These are phyloP conservation scores for Talaromyces trachyspermus DNA, from an alignment of 495 filamentous ascomycete species.

Conservation along the genomic window DNA sequence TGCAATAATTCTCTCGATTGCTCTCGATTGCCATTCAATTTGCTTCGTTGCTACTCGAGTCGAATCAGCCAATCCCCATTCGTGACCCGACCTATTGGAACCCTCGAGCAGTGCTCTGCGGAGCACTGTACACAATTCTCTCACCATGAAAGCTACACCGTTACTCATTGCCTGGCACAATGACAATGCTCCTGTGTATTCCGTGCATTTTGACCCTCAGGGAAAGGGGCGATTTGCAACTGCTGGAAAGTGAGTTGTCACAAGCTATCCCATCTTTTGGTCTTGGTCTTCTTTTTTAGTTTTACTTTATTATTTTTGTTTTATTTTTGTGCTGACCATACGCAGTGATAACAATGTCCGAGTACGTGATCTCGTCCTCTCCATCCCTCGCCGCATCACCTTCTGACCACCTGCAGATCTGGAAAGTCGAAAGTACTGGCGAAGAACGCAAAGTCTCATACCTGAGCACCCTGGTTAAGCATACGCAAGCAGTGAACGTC, in stretches of 20 bases:
- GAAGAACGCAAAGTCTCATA: constrained; percentile 86
- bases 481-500: constrained; percentile 97
- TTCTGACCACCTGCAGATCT: constrained; percentile 57
- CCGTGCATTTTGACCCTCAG: constrained; percentile 89
- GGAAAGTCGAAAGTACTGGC: constrained; percentile 81
- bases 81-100: not conserved
- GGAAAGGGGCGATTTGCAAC: constrained; percentile 91
- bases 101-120: constrained; percentile 8
- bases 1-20: too few relatives aligned
- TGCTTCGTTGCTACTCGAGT: not conserved
- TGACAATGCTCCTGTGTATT: constrained; percentile 89
- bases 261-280: too few relatives aligned
- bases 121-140: constrained; percentile 11
- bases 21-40: too few relatives aligned
- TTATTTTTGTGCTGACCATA: constrained; percentile 4
- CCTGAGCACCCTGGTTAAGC: constrained; percentile 81
- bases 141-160: constrained; percentile 81
- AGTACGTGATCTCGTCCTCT: constrained; percentile 45
- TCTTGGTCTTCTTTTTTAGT: too few relatives aligned
- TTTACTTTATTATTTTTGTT: constrained; percentile 8
- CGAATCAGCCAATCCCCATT: not conserved
- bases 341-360: constrained; percentile 87
- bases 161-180: constrained; percentile 95
- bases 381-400: constrained; percentile 7
- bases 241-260: constrained; percentile 65